A percentile compares a stretch with the other conserved stretches of the same genome.
Evolutionary conservation across 2,329 filamentous ascomycete species (phyloP).

Genomic region (Phaeosphaeriaceae sp.): DNA sequence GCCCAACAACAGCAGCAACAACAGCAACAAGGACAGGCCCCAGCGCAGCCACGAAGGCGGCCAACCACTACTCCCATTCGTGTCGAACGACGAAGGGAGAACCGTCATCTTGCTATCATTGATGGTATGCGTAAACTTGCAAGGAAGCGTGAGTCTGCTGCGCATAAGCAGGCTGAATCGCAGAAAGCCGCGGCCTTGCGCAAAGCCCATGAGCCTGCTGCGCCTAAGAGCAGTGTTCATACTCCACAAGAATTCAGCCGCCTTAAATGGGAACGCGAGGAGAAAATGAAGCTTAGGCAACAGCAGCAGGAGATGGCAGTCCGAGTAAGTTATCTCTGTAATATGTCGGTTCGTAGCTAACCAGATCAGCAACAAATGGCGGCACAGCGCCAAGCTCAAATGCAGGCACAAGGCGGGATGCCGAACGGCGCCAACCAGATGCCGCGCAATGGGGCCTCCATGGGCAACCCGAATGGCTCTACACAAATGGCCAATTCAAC

Average conservation of each 20-base stretch:
- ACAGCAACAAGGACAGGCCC: conserved; percentile 60
- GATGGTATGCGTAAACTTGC: conserved; percentile 95
- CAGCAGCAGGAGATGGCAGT: conserved; percentile 62
- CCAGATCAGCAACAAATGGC: conserved; percentile 43
- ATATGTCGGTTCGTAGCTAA: conserved; percentile 14
- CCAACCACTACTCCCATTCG: conserved; percentile 75
- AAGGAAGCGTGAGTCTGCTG: conserved; percentile 86
- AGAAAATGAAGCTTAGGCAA: conserved; percentile 64
- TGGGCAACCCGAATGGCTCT: conserved; percentile 37
- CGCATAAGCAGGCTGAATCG: conserved; percentile 86
- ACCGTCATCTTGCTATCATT: conserved; percentile 85
- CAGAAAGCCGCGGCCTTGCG: conserved; percentile 75
- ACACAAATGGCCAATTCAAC: conserved; percentile 38
- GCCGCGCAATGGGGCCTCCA: conserved; percentile 52
- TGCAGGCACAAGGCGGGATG: conserved; percentile 48
- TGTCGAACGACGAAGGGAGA: conserved; percentile 85
- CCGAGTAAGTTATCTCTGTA: conserved; percentile 48
- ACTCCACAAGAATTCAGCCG: conserved; percentile 92
- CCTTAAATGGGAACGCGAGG: conserved; percentile 85
- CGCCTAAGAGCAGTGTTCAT: conserved; percentile 66
- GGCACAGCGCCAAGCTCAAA: conserved; percentile 46
- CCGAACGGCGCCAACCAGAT: conserved; percentile 48
- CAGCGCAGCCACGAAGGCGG: conserved; percentile 65
- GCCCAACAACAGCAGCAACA: conserved; percentile 61
- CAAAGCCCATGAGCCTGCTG: conserved; percentile 75